Conservation (phyloP, 1,284 basidiomycete genomes). For the Entoloma clypeatum region DNA sequence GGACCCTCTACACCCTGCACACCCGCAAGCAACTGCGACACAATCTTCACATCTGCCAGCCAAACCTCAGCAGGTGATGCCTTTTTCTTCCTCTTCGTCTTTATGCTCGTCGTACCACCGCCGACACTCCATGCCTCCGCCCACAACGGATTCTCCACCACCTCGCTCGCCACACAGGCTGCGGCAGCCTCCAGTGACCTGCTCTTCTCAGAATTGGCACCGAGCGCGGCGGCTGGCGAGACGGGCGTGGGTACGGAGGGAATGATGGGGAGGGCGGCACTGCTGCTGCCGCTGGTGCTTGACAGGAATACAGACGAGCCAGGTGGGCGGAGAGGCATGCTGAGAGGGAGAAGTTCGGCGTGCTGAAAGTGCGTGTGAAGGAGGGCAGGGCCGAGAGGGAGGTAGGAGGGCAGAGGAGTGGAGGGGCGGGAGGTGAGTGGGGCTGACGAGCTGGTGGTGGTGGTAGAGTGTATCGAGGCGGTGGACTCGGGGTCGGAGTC, state of each 20-base stretch:
- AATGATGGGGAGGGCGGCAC: conserved; percentile 38
- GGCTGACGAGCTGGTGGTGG: too few relatives aligned
- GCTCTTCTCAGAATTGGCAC: conserved; percentile 55
- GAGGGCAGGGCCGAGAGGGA: conserved; percentile 63
- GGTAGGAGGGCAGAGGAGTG: conserved; percentile 65
- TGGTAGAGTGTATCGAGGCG: too few relatives aligned
- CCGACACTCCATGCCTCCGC: conserved; percentile 59
- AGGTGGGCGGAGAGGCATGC: conserved; percentile 53
- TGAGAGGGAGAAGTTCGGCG: conserved; percentile 51
- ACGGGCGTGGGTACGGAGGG: conserved; percentile 71
- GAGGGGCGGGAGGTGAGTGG: conserved; percentile 47
- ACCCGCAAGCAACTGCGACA: conserved; percentile 33
- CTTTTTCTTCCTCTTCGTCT: conserved; percentile 19
- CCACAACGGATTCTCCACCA: conserved; percentile 67
- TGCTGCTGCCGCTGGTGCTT: too few relatives aligned
- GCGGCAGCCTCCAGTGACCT: conserved; percentile 65
- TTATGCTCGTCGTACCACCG: conserved; percentile 25
- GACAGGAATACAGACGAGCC: conserved; percentile 44
- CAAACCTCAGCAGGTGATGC: too few relatives aligned
- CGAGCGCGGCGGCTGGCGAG: conserved; percentile 65
- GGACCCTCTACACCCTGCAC: conserved; percentile 30
- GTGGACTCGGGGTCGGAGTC: conserved; percentile 36
- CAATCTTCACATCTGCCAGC: conserved; percentile 48
- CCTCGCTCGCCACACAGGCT: conserved; percentile 55
- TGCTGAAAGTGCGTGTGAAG: conserved; percentile 66